phyloP scores from a whole-genome alignment of 768 basidiomycete species.

The Russula sp. region DNA sequence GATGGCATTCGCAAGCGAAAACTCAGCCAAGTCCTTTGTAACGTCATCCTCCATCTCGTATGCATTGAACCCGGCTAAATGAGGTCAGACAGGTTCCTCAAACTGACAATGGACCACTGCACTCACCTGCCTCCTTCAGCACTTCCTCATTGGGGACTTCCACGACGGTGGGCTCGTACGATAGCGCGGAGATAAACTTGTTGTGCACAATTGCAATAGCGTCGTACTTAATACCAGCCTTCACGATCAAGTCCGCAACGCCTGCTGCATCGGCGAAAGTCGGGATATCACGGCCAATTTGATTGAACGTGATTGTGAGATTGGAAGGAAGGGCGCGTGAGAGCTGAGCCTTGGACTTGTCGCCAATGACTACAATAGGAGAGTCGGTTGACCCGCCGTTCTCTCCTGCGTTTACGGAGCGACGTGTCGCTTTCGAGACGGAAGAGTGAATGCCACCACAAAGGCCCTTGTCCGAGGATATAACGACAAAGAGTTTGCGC shows the following conservation, averaged over 20 bases:
- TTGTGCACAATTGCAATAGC: constrained; percentile 78
- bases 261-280: constrained; percentile 95
- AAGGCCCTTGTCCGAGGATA: constrained; percentile 98
- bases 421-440: constrained; percentile 85
- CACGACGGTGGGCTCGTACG: constrained; percentile 76
- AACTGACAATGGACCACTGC: neutral
- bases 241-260: constrained; percentile 89
- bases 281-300: constrained; percentile 95
- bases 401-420: constrained; percentile 54
- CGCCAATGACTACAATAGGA: constrained; percentile 84
- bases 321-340: constrained; percentile 60
- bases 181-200: constrained; percentile 84
- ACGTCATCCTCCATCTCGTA: constrained; percentile 99
- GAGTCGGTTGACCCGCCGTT: constrained; percentile 55
- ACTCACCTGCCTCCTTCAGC: constrained; percentile 77
- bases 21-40: constrained; percentile 90
- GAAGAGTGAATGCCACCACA: constrained; percentile 99
- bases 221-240: constrained; percentile 83
- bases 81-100: neutral
- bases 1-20: constrained; percentile 94
- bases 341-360: constrained; percentile 96
- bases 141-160: constrained; percentile 80
- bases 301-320: constrained; percentile 88
- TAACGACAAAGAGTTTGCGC: constrained; percentile 86
- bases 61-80: constrained; percentile 78